Percentiles rank a stretch among this genome's conserved stretches.
These are phyloP conservation scores for Komagataella ulmi DNA, from an alignment of 805 yeast species.

Conservation along the genomic window DNA sequence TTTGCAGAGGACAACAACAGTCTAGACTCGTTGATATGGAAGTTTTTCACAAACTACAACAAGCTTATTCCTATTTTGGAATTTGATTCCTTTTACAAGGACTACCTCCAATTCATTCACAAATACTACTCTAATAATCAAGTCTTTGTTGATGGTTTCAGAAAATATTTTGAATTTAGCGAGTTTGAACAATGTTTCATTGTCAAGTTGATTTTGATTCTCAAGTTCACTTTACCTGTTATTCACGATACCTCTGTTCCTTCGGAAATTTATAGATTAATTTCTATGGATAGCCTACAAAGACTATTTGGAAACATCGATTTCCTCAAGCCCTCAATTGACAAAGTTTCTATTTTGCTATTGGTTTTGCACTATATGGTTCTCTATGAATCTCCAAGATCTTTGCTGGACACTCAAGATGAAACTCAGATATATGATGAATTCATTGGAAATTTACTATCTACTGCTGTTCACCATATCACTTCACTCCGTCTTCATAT, in stretches of 20 bases:
- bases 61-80: constrained; percentile 42
- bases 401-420: constrained; percentile 15
- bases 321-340: constrained; percentile 30
- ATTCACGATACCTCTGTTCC: constrained; percentile 18
- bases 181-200: constrained; percentile 22
- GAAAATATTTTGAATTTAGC: constrained; percentile 18
- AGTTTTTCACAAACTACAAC: constrained; percentile 38
- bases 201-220: constrained; percentile 36
- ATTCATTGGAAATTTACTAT: constrained; percentile 27
- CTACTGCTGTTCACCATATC: constrained; percentile 23
- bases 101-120: constrained; percentile 34
- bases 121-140: constrained; percentile 23
- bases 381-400: constrained; percentile 17
- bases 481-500: constrained; percentile 29
- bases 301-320: constrained; percentile 33
- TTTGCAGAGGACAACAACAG: constrained; percentile 20
- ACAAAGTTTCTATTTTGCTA: constrained; percentile 35
- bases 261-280: constrained; percentile 18
- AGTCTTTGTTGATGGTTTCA: constrained; percentile 27
- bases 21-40: constrained; percentile 30
- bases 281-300: constrained; percentile 24
- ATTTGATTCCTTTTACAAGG: constrained; percentile 36
- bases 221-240: constrained; percentile 30
- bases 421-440: constrained; percentile 22
- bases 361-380: constrained; percentile 35